A percentile compares a stretch with the other conserved stretches of the same genome.
Evolutionary conservation across 139 green algal species (phyloP).

Genomic region (Mesotaenium endlicherianum): DNA sequence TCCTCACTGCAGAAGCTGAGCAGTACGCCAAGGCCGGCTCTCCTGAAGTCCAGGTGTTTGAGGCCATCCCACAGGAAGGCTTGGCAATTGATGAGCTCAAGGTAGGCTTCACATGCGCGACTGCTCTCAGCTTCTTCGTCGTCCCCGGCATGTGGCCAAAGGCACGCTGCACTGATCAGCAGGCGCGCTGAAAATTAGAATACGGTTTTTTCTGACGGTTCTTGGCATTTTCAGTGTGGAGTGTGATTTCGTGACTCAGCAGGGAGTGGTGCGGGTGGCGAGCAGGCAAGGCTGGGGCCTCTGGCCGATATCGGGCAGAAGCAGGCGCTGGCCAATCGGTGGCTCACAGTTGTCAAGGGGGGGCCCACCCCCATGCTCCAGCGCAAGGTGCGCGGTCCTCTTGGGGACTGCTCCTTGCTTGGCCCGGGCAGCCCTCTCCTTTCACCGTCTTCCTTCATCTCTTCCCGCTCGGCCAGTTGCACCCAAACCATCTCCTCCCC

Average conservation of each 20-base stretch:
- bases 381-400: no score
- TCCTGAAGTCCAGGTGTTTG: constrained; percentile 85
- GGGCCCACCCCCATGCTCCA: not conserved
- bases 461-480: not conserved
- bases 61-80: constrained; percentile 68
- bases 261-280: not conserved
- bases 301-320: constrained; percentile 83
- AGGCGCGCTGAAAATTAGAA: no score
- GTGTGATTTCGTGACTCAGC: not conserved
- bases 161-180: no score
- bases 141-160: no score
- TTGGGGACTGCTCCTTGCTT: no score
- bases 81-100: constrained; percentile 73
- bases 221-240: no score
- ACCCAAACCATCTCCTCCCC: not conserved
- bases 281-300: constrained; percentile 55
- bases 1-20: constrained; percentile 76
- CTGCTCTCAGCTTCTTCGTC: no score
- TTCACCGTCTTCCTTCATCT: not conserved
- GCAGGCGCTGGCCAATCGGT: constrained; percentile 87
- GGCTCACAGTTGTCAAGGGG: constrained; percentile 71
- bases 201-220: no score
- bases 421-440: no score
- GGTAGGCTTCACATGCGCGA: constrained; percentile 2
- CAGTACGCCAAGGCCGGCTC: constrained; percentile 68